phyloP scores from a whole-genome alignment of 306 rosid species.

The Medicago ruthenica region DNA sequence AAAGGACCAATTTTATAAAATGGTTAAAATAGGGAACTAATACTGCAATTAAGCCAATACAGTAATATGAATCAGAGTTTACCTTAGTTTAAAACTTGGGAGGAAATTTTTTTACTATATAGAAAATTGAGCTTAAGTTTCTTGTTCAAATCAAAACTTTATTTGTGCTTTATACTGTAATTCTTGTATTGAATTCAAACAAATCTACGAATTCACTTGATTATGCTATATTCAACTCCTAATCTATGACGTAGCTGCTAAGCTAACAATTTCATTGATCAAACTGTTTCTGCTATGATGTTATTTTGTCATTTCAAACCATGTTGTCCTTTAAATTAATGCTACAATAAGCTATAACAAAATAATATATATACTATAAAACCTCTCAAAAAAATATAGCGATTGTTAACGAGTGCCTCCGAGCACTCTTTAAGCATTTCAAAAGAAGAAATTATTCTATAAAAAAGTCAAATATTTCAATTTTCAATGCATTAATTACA shows the following conservation, averaged over 20 bases:
- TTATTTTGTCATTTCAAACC: conserved; percentile 28
- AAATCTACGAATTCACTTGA: conserved; percentile 15
- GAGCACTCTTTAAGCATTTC: no score
- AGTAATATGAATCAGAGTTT: no score
- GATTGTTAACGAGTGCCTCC: no score
- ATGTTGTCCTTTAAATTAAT: conserved; percentile 33
- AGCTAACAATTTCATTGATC: conserved; percentile 31
- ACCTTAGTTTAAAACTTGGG: no score
- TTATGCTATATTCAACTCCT: conserved; percentile 33
- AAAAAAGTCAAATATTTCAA: no score
- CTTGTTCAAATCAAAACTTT: not conserved
- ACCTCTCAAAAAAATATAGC: no score
- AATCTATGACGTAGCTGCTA: conserved; percentile 20
- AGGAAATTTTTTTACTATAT: no score
- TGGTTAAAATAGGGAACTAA: no score
- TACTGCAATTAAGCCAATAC: no score
- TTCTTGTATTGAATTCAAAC: conserved; percentile 1
- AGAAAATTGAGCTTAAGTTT: not conserved
- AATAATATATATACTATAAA: conserved; percentile 1
- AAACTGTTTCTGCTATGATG: conserved; percentile 16
- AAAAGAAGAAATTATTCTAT: no score
- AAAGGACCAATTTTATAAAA: no score
- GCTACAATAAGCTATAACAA: not conserved
- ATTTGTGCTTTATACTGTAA: not conserved
- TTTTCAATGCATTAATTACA: no score